Evolutionary conservation across 345 rosid genomes (phyloP), one percentile per base, ranked within the genome.

Genomic region (Eucalyptus pauciflora): DNA sequence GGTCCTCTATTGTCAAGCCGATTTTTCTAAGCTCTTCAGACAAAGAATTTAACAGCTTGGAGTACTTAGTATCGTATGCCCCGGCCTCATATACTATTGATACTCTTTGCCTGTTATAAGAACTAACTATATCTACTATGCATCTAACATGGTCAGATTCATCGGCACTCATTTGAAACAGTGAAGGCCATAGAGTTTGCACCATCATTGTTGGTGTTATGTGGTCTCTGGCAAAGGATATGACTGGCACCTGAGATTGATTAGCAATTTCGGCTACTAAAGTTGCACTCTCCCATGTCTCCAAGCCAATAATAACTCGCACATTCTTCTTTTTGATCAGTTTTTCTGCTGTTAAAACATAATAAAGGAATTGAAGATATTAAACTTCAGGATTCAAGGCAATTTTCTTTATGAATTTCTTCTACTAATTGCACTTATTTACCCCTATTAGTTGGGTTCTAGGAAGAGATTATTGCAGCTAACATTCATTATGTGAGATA

Each of bases 241-340:
- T 88, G 79, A 94, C 90, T 2, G 95, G 95, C 86, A 93, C 86
- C 76, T 90, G 92, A 87, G 89, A 88, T 58, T 29, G 88, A 85
- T 86, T 89, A 79, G 92, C 93, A 4, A 93, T 56, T 13, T 91
- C 94, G 13, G 93, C 93, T 56, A 92, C 95, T 80, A 93, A 31
- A 80, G 89, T 88, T 69, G 95, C 91, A 87, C 90, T 94, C 85
- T 91, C 92, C 96, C 96, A 94, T 56, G 86, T 90, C 69, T 92
- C 93, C 94, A 92, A 81, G 69, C 97, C 96, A 27, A 94, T 24
- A 41, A 94, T 93, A 79, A 87, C 93, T 37, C 91, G 37, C 33
- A 91, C 94, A 50, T 89, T 41, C 50, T 90, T 90, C 86, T 91
- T 91, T 87, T 92, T 87, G 27, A 93, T 91, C 85, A 94, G 81